Base-by-base conservation (phyloP, 768 basidiomycete species). In the Naganishia randhawae region DNA sequence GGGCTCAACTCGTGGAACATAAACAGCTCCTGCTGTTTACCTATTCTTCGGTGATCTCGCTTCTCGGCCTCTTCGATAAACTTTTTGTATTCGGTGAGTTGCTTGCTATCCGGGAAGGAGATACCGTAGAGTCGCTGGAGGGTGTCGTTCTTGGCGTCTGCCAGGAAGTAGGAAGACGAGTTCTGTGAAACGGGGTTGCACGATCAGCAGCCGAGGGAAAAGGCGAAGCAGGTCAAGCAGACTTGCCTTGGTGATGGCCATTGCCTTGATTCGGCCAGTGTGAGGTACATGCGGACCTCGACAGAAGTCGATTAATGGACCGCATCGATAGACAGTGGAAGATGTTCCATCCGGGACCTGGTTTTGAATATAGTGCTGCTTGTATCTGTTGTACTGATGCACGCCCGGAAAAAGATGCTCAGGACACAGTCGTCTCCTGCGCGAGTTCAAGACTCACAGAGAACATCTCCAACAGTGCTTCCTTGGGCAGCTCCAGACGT, bases 51-150 rank as follows among this genome's bases (percentile, higher is more conserved):
- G 77, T 98, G 96, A 79, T 99, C 95, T 5, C 95, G 89, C 80
- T 90, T 96, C n/a, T 95, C 94, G 62, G 96, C 96, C 80, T 99
- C 95, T 33, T 86, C 94, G 66, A 98, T 85, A 84, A 96, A 96
- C 52, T 84, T 85, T 83, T 98, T 97, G 85, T 98, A 92, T 69
- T 97, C 96, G 16, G 87, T 82, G 72, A 98, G 82, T 78, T 95
- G 91, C 79, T 96, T 95, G 82, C 90, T 90, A 82, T 98, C 96
- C 0, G 96, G 96, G 86, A 98, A 99, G 0, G 94, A 96, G 79
- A 99, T 92, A 68, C 96, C 96, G 79, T 98, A 99, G 72, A 99
- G 86, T 39, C 96, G 89, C 77, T 98, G 96, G 33, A 99, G 84
- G 0, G 91, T 90, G 73, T 98, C 96, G 79, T 96, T 96, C 74